Base-by-base conservation (phyloP, 2,329 filamentous ascomycete species). In the Xylaria sp. region DNA sequence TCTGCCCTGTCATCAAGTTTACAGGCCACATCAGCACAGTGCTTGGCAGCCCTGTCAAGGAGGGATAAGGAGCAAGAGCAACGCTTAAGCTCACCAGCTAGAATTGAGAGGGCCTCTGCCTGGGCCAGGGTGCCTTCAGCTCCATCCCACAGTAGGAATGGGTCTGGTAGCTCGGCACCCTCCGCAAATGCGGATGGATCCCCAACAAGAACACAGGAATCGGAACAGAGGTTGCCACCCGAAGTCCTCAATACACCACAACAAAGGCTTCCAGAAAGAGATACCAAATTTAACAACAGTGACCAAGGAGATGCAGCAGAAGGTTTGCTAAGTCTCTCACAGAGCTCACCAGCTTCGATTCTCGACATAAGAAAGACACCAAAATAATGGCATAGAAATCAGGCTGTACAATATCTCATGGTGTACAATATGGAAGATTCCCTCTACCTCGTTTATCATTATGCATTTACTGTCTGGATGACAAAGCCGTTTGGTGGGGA, bases 241-340 rank as follows among this genome's bases (percentile, higher is more conserved):
- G 25, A 57, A 14, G 37, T 25, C 37, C 31, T 57, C 2, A 49
- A 37, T 17, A 63, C 53, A 14, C 59, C 63, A 46, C 33, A 55
- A 15, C 65, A 50, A 67, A 71, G 28, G 74, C 38, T 23, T 3
- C 12, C 5, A 3, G 71, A 68, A n/a, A 73, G 71, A n/a, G 65
- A 60, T 5, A 47, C 57, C 9, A 45, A 37, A 7, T 42, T 82
- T 53, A 78, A 78, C 52, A 83, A 78, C 63, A 83, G 78, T 70
- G 79, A 78, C 17, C 80, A 79, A 60, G 83, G 80, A 3, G 77
- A 80, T 46, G 84, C 84, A 8, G 84, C 80, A 12, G 82, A 80
- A 69, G 84, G 82, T 7, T 70, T 88, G 67, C 69, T 87, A 64
- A 82, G 80, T 63, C 73, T 87, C 25, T 75, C 78, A 21, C 73